Evolutionary conservation across 441 rosid genomes (phyloP), one percentile per base, ranked within the genome.

Genomic region (Adansonia grandidieri): DNA sequence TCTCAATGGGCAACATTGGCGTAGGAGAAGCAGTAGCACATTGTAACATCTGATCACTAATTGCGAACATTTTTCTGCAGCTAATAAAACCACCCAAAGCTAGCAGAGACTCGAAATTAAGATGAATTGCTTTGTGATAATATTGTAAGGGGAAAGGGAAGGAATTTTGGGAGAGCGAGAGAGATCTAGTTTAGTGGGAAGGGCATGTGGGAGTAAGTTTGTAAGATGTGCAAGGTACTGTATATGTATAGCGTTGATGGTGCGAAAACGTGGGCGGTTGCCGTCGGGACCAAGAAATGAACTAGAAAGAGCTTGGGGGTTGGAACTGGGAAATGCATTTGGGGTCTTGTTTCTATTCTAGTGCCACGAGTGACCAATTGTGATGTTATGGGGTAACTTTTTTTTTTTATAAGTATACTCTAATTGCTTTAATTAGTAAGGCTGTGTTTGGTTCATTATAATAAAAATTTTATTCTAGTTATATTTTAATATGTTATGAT

Each of bases 211-310:
- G 60, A 14, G 70, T 15, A 10, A 19, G 73, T n/a, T 6, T 69
- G 71, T 20, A 56, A 17, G 53, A 77, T 14, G n/a, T 61, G 71
- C 56, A 37, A 73, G 57, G 14, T 9, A 28, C 32, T 28, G 74
- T 50, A 65, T 53, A 63, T 7, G 75, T 22, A 58, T 22, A 19
- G 24, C 56, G 44, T 60, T 47, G 73, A 74, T 57, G 76, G 28
- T 45, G 79, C 54, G 42, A 61, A 76, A 82, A 86, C 89, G 88
- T 85, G 90, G 88, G 86, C 87, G 86, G 89, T 86, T 86, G 84
- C 81, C 91, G 89, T 86, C 51, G 58, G 83, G 85, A 57, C 71
- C 79, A 83, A 85, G 87, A 77, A 81, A 87, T 66, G 51, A 37
- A 66, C 32, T 28, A 58, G 48, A 9, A 42, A 9, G 48, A 9